Conservation (phyloP, 257 asterid genomes). For the Lithospermum erythrorhizon region DNA sequence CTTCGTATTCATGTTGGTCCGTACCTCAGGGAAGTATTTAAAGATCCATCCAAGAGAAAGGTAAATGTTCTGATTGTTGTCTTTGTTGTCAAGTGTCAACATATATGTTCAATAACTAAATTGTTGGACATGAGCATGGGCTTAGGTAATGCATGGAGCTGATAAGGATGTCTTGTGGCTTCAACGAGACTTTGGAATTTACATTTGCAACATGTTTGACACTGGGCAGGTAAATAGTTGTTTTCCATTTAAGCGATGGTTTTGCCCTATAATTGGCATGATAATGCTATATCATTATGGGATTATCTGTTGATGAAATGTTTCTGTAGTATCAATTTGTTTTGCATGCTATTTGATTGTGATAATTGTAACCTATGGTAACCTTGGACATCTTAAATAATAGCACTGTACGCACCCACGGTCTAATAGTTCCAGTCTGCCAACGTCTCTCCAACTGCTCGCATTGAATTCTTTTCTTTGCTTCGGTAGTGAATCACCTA, state of each 20-base stretch:
- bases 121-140: constrained; percentile 5
- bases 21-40: constrained; percentile 72
- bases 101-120: constrained; percentile 5
- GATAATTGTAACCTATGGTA: not conserved
- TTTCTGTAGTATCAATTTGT: not conserved
- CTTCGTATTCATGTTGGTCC: constrained; percentile 93
- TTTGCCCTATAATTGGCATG: not conserved
- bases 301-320: not conserved
- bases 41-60: constrained; percentile 84
- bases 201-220: constrained; percentile 93
- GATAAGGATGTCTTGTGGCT: constrained; percentile 87
- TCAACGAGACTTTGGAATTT: constrained; percentile 91
- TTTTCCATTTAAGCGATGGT: constrained; percentile 3
- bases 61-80: constrained; percentile 24
- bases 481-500: too few species aligned
- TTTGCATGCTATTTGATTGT: not conserved
- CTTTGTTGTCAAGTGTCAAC: not conserved
- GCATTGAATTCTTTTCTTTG: too few species aligned
- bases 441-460: too few species aligned
- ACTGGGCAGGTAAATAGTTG: constrained; percentile 83
- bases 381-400: too few species aligned
- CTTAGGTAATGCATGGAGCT: constrained; percentile 94
- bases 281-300: not conserved
- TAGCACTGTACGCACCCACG: too few species aligned
- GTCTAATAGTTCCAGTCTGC: too few species aligned